phyloP scores from a whole-genome alignment of 202 grass and related monocot species.

The Dendrocalamus latiflorus region DNA sequence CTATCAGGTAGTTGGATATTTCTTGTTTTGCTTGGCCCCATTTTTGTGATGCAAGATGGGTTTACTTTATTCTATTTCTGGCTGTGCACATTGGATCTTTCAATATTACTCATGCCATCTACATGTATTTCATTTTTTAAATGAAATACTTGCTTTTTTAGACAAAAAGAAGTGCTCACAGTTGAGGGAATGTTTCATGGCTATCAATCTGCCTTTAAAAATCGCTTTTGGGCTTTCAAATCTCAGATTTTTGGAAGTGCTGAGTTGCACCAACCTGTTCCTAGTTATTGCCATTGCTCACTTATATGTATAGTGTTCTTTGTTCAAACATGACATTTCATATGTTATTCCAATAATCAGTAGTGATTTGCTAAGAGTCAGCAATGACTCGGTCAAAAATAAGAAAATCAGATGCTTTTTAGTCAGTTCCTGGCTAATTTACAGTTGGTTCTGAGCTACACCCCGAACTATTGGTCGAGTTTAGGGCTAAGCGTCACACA shows the following conservation, averaged over 20 bases:
- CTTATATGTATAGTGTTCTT: background rate
- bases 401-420: background rate
- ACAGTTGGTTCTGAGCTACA: background rate
- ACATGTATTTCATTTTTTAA: background rate
- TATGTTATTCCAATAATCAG: background rate
- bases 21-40: background rate
- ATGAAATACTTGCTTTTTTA: background rate
- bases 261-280: background rate
- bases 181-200: background rate
- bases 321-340: background rate
- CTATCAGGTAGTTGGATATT: constrained; percentile 64
- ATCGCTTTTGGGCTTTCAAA: background rate
- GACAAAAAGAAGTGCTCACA: background rate
- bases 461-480: background rate
- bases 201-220: background rate
- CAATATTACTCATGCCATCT: background rate
- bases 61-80: constrained; percentile 9
- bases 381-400: background rate
- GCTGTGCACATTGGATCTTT: background rate
- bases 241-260: background rate
- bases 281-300: background rate
- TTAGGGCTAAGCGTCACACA: background rate
- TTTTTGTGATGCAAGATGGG: background rate
- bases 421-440: background rate
- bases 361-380: background rate